Evolutionary conservation across 495 filamentous ascomycete genomes (phyloP).

Genomic region (Aspergillus nidulans): DNA sequence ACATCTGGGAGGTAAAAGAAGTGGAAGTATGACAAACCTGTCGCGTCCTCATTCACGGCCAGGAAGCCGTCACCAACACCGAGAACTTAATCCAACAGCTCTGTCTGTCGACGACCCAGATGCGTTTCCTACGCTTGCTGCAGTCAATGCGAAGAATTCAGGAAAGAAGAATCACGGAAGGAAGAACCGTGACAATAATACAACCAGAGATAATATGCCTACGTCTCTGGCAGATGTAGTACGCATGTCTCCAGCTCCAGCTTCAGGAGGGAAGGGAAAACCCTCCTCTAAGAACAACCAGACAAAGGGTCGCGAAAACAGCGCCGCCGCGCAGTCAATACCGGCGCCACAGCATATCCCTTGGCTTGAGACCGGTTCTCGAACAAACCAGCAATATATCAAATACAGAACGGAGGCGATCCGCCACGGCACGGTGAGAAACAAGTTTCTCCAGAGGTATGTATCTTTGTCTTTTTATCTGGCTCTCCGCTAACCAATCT

Average conservation of each 20-base stretch:
- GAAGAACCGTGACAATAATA: slow-evolving; percentile 49
- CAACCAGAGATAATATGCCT: slow-evolving; percentile 60
- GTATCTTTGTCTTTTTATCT: slow-evolving; percentile 19
- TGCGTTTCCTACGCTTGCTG: slow-evolving; percentile 89
- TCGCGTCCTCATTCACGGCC: slow-evolving; percentile 76
- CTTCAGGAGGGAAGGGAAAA: slow-evolving; percentile 47
- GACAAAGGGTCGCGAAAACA: slow-evolving; percentile 66
- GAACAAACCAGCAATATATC: slow-evolving; percentile 87
- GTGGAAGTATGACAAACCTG: slow-evolving; percentile 40
- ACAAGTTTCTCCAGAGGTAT: slow-evolving; percentile 96
- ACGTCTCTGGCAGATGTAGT: slow-evolving; percentile 93
- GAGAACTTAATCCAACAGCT: slow-evolving; percentile 59
- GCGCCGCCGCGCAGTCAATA: slow-evolving; percentile 74
- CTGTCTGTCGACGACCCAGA: slow-evolving; percentile 89
- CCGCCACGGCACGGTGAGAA: slow-evolving; percentile 89
- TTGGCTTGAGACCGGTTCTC: slow-evolving; percentile 93
- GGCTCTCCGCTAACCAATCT: slow-evolving; percentile 14
- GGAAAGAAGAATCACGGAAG: slow-evolving; percentile 91
- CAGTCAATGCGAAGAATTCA: slow-evolving; percentile 64
- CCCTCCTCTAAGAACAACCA: slow-evolving; percentile 37
- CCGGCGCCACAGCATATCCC: slow-evolving; percentile 86
- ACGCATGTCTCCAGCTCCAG: slow-evolving; percentile 83
- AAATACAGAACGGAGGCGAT: slow-evolving; percentile 92
- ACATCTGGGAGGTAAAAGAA: slow-evolving; percentile 42
- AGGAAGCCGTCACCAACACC: slow-evolving; percentile 76